Evolutionary conservation across 768 basidiomycete species (phyloP), one percentile per base, ranked within the genome.

Genomic region (Suillus bovinus): DNA sequence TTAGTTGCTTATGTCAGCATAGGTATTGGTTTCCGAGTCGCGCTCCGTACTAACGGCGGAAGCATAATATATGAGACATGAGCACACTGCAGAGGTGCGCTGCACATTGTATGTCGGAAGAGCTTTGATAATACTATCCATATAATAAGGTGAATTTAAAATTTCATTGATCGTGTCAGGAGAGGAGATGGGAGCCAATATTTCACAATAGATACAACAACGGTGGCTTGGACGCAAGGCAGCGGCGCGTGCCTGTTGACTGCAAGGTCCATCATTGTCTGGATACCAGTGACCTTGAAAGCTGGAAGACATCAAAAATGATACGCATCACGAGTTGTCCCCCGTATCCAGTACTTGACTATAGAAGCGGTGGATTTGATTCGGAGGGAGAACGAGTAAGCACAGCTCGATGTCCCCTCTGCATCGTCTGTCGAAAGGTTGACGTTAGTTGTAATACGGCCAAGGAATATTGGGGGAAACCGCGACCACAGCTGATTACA

Each of bases 1-100:
- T 49, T 31, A 50, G 5, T 29, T 13, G 47, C 41, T 62, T 62
- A 62, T 56, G 58, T 62, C 59, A 62, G 61, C 61, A 20, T 3
- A 33, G 29, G 2, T 3, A 47, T 24, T 24, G 46, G 13, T 5
- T 34, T n/a, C n/a, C n/a, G n/a, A n/a, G n/a, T n/a, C 22, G 7
- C 4, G 27, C 16, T 46, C 11, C 11, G 5, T 22, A n/a, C n/a
- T n/a, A 22, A 22, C n/a, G 44, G 22, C 27, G 27, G 27, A 50
- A 50, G 27, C 27, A 50, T 50, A 27, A 33, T 17, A 52, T n/a
- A 31, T 27, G 6, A 11, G 7, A 10, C 16, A 60, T n/a, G 27
- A 46, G 14, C 60, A 41, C 29, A 41, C 50, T 52, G 50, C 29
- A 31, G 20, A 49, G 27, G 16, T 17, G 27, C 20, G 20, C 31